Conservation (phyloP, 805 yeast species). For the Kurtzmaniella fragi region DNA sequence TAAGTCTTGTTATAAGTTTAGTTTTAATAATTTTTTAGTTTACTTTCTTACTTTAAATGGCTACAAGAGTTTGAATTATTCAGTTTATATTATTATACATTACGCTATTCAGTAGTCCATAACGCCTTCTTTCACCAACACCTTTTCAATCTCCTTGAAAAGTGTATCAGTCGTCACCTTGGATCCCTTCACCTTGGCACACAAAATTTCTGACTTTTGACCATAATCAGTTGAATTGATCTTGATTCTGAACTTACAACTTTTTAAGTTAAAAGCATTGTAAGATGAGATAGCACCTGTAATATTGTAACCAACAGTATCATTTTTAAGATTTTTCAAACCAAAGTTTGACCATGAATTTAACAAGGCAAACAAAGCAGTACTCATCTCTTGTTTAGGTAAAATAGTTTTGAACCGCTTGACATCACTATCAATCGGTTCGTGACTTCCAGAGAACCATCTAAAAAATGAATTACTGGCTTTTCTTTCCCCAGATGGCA, state of each 20-base stretch:
- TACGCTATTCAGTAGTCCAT: constrained; percentile 23
- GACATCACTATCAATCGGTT: constrained; percentile 22
- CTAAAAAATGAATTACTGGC: constrained; percentile 30
- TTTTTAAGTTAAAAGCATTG: constrained; percentile 57
- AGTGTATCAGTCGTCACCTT: constrained; percentile 55
- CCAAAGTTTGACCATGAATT: constrained; percentile 71
- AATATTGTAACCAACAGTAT: constrained; percentile 38
- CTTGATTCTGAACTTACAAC: constrained; percentile 58
- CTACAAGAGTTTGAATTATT: not conserved
- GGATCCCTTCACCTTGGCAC: constrained; percentile 64
- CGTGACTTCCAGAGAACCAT: constrained; percentile 35
- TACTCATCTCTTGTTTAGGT: constrained; percentile 52
- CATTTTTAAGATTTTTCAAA: constrained; percentile 47
- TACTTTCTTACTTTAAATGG: no score
- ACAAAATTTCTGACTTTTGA: constrained; percentile 50
- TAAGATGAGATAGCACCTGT: constrained; percentile 60
- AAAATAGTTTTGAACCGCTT: constrained; percentile 35
- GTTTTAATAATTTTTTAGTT: constrained; percentile 1
- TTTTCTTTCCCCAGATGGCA: constrained; percentile 21
- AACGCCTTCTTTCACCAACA: constrained; percentile 61
- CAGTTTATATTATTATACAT: not conserved
- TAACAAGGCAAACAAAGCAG: constrained; percentile 58
- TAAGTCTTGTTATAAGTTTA: not conserved
- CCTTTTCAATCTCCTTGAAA: constrained; percentile 59
- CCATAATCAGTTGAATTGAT: constrained; percentile 36